Evolutionary conservation across 2,329 filamentous ascomycete genomes (phyloP).

Genomic region (Ceratocystiopsis minuta): DNA sequence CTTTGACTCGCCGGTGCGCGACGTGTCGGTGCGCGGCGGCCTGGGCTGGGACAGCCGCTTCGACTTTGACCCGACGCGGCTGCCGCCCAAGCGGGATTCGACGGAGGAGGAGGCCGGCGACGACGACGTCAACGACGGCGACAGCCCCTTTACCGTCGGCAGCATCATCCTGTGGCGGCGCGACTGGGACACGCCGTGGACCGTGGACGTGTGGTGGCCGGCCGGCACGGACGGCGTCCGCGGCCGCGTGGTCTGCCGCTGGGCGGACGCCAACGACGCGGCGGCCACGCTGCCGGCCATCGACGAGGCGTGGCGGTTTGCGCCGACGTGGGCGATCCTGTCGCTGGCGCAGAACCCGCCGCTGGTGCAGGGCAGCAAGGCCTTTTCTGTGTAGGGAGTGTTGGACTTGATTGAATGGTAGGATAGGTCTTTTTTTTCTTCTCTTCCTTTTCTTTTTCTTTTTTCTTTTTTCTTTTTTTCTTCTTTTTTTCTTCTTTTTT

Average conservation of each 20-base stretch:
- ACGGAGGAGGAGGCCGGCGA: not conserved
- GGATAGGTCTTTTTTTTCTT: not conserved
- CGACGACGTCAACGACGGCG: no score
- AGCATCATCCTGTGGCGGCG: conserved; percentile 69
- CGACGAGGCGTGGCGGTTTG: conserved; percentile 59
- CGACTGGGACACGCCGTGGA: conserved; percentile 60
- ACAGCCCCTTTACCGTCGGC: conserved; percentile 20
- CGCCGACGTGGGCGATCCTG: conserved; percentile 62
- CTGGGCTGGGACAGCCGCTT: conserved; percentile 45
- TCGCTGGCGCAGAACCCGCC: conserved; percentile 55
- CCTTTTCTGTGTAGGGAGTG: conserved; percentile 32
- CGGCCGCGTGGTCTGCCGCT: conserved; percentile 59
- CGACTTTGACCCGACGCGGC: conserved; percentile 30
- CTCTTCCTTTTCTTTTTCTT: not conserved
- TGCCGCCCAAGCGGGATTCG: conserved; percentile 27
- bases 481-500: not conserved
- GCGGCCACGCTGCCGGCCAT: conserved; percentile 59
- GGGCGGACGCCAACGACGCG: conserved; percentile 63
- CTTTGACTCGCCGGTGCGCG: conserved; percentile 49
- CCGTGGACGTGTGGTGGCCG: conserved; percentile 53
- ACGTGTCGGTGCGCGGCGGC: conserved; percentile 42
- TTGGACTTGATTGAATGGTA: not conserved
- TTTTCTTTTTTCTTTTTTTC: not conserved
- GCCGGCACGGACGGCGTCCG: conserved; percentile 22
- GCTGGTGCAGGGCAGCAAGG: conserved; percentile 62